These are phyloP conservation scores for Melampsora americana DNA, from an alignment of 1,284 basidiomycete species.

Conservation along the genomic window DNA sequence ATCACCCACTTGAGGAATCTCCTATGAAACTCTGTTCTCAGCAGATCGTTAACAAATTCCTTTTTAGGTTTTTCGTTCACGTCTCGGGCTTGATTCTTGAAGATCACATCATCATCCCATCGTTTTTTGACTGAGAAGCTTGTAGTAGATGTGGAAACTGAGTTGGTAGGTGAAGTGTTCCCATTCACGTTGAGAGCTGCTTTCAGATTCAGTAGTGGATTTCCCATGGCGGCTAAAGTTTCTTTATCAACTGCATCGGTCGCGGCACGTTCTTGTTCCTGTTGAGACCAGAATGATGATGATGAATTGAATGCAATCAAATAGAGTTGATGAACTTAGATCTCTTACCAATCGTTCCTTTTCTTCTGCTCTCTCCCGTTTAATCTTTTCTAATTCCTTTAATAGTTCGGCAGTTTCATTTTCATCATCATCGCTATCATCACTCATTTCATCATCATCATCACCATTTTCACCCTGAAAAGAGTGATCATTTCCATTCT, in stretches of 20 bases:
- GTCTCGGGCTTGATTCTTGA: constrained; percentile 88
- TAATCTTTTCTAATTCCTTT: constrained; percentile 90
- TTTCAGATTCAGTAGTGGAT: constrained; percentile 81
- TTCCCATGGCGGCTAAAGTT: constrained; percentile 74
- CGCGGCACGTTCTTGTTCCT: constrained; percentile 71
- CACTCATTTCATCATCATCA: constrained; percentile 38
- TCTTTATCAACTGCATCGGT: constrained; percentile 68
- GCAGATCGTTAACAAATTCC: constrained; percentile 85
- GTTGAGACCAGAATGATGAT: constrained; percentile 6
- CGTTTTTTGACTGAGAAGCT: constrained; percentile 80
- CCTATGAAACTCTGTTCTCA: constrained; percentile 69
- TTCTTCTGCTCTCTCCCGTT: constrained; percentile 86
- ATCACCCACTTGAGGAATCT: constrained; percentile 29
- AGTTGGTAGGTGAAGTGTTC: constrained; percentile 65
- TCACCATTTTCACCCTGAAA: constrained; percentile 45
- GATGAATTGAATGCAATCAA: background rate
- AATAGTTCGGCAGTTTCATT: constrained; percentile 88
- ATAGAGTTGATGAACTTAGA: background rate
- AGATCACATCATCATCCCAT: constrained; percentile 95
- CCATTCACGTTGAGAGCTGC: constrained; percentile 73
- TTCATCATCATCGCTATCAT: constrained; percentile 52
- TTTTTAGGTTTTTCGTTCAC: constrained; percentile 64
- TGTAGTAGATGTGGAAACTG: constrained; percentile 59
- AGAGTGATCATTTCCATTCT: constrained; percentile 54
- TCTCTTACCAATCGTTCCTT: constrained; percentile 63